A percentile compares a stretch with the other conserved stretches of the same genome.
Evolutionary conservation across 2,329 filamentous ascomycete species (phyloP).

Genomic region (Ophiostoma ulmi): DNA sequence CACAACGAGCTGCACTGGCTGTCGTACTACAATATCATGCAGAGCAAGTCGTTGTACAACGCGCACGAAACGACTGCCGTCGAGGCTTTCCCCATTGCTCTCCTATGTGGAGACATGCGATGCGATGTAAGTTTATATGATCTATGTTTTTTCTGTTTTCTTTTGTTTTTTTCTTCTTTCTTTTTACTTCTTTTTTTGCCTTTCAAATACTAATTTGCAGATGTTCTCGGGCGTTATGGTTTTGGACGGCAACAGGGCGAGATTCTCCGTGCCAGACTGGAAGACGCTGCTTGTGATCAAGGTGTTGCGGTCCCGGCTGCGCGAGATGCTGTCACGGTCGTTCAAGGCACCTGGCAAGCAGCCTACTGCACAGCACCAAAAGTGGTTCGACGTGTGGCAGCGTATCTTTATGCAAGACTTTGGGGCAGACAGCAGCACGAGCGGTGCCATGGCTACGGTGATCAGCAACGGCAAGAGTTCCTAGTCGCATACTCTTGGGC

Average conservation of each 20-base stretch:
- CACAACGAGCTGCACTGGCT: constrained; percentile 68
- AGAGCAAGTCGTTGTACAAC: constrained; percentile 81
- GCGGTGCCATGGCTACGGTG: background rate
- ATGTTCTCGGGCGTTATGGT: constrained; percentile 83
- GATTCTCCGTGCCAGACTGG: constrained; percentile 83
- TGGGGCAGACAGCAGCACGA: constrained; percentile 17
- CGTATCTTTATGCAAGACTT: constrained; percentile 58
- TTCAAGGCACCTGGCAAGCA: constrained; percentile 64
- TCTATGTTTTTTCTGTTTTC: background rate
- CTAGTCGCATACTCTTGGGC: background rate
- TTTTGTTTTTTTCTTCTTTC: background rate
- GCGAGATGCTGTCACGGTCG: constrained; percentile 66
- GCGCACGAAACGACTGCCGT: constrained; percentile 82
- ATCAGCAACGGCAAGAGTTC: constrained; percentile 1
- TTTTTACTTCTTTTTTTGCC: background rate
- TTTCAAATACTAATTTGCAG: constrained; percentile 28
- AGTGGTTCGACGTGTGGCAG: constrained; percentile 72
- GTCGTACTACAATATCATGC: constrained; percentile 97
- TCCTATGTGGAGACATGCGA: constrained; percentile 83
- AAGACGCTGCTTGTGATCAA: constrained; percentile 88
- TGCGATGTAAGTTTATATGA: constrained; percentile 49
- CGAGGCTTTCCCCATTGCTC: constrained; percentile 73
- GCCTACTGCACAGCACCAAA: constrained; percentile 61
- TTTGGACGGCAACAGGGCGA: constrained; percentile 79
- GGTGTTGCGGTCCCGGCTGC: constrained; percentile 64